Conservation (phyloP, 23 red algal species). For the Chondrus crispus region DNA sequence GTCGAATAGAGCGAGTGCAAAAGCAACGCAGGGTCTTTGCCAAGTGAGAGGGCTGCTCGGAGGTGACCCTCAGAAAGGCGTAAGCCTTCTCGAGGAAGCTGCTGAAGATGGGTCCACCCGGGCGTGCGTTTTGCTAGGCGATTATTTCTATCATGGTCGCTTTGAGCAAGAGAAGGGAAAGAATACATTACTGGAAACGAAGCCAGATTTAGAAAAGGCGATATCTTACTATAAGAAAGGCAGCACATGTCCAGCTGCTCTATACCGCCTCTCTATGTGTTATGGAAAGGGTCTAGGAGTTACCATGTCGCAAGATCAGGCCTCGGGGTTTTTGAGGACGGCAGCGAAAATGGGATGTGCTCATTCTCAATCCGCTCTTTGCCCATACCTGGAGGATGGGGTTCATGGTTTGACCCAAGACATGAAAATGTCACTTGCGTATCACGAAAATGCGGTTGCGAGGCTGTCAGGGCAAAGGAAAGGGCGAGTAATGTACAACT, state of each 20-base stretch:
- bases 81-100: constrained; percentile 36
- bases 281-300: background rate
- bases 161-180: background rate
- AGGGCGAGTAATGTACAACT: background rate
- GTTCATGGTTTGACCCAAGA: background rate
- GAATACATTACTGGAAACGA: background rate
- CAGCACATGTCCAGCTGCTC: background rate
- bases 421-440: background rate
- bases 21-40: constrained; percentile 10
- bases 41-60: constrained; percentile 21
- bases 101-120: background rate
- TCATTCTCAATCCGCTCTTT: background rate
- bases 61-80: background rate
- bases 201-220: background rate
- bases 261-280: background rate
- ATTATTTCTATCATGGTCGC: constrained; percentile 27
- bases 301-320: background rate
- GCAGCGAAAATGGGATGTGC: background rate
- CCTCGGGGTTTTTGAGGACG: background rate
- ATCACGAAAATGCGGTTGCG: background rate
- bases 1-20: constrained; percentile 7
- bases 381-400: background rate
- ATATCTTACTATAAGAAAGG: background rate
- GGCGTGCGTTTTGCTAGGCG: constrained; percentile 47
- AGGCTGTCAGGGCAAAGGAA: background rate